Evolutionary conservation across 2,329 filamentous ascomycete genomes (phyloP), one percentile per base, ranked within the genome.

Genomic region (Hirsutella minnesotensis): DNA sequence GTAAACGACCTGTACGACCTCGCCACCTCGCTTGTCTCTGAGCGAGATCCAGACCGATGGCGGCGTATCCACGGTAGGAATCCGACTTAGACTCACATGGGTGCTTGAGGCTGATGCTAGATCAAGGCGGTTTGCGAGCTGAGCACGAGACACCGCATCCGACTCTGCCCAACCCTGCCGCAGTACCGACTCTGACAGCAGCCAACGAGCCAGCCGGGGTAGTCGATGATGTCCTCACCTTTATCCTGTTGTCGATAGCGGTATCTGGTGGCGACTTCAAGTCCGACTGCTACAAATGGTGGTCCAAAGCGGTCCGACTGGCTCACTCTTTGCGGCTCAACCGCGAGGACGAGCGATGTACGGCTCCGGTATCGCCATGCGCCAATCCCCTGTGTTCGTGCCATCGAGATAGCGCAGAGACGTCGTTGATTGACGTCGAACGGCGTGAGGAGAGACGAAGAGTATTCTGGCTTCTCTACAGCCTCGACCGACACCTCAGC

Each of bases 201-300:
- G 57, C 53, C 30, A 64, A 61, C 43, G 60, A 63, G 41, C 60
- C 61, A 0, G 58, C 51, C 8, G 58, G 58, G 3, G 49, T 53
- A 3, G 50, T 65, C 5, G 68, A 69, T 44, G 65, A 66, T 43
- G 65, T 70, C 18, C 50, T 71, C n/a, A 66, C 65, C 0, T 66
- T 68, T 19, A 58, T 65, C 5, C 59, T 71, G 1, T 54, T 72
- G 5, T 62, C 64, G 12, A 65, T 70, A 24, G 65, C 65, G 1
- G 62, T 69, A 4, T 72, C 68, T 1, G 67, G 65, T 0, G 62
- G 67, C 10, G 66, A 70, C 40, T 70, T 68, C 58, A 72, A 71
- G 49, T 62, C 64, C 4, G 69, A 72, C 46, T 65, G 62, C 45
- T 56, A 67, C 41, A 66, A 63, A 44, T 72, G 68, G 68, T 69